These are phyloP conservation scores for Plantago rigida DNA, from an alignment of 305 asterid species.

Conservation along the genomic window DNA sequence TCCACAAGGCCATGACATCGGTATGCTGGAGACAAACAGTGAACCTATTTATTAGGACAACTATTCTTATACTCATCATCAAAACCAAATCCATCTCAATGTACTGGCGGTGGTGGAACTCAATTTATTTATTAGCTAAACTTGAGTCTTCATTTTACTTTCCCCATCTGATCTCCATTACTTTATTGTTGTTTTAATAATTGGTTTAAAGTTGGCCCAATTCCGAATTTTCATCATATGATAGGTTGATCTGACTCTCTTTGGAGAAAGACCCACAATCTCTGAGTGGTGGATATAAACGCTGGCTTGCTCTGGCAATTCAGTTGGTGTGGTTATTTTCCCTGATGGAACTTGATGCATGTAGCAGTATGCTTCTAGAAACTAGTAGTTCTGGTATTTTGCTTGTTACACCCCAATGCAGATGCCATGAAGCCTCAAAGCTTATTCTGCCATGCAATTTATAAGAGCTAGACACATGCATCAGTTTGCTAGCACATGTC, in stretches of 20 bases:
- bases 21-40: slow-evolving; percentile 33
- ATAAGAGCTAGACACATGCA: background rate
- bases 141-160: background rate
- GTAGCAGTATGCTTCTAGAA: slow-evolving; percentile 13
- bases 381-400: background rate
- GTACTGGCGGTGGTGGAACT: background rate
- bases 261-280: slow-evolving; percentile 87
- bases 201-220: slow-evolving; percentile 5
- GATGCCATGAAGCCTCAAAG: slow-evolving; percentile 4
- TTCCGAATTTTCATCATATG: slow-evolving; percentile 23
- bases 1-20: slow-evolving; percentile 73
- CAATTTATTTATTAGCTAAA: slow-evolving; percentile 1
- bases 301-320: slow-evolving; percentile 88
- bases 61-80: slow-evolving; percentile 20
- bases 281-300: slow-evolving; percentile 91
- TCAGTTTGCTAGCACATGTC: slow-evolving; percentile 7
- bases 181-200: slow-evolving; percentile 1
- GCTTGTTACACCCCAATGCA: slow-evolving; percentile 10
- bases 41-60: slow-evolving; percentile 17
- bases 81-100: slow-evolving; percentile 4
- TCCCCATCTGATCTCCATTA: background rate
- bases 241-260: slow-evolving; percentile 80
- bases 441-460: slow-evolving; percentile 13
- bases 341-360: slow-evolving; percentile 12
- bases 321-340: slow-evolving; percentile 52